Percentiles rank a stretch among this genome's conserved stretches.
Evolutionary conservation across 331 rosid species (phyloP).

Genomic region (Malus hybrid): DNA sequence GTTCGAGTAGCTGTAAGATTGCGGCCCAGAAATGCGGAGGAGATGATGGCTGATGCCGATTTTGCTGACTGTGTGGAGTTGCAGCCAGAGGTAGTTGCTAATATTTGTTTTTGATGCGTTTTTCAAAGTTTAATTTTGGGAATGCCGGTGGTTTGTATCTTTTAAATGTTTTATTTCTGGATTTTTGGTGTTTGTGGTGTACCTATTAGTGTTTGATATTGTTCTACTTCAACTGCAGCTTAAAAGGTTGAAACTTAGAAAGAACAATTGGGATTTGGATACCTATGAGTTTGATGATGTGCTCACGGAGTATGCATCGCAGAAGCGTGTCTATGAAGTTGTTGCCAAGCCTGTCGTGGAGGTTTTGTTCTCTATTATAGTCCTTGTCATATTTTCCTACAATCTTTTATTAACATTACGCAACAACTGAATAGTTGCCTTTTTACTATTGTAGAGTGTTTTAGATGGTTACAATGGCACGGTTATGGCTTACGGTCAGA

Average conservation of each 20-base stretch:
- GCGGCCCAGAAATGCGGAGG: constrained; percentile 87
- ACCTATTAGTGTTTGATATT: constrained; percentile 10
- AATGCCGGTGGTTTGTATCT: constrained; percentile 3
- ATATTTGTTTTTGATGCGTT: not conserved
- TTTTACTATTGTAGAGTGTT: constrained; percentile 63
- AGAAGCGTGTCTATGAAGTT: constrained; percentile 97
- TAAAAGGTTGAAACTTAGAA: constrained; percentile 87
- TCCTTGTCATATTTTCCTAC: not conserved
- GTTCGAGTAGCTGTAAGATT: constrained; percentile 95
- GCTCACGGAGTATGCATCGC: constrained; percentile 87
- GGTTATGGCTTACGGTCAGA: constrained; percentile 99
- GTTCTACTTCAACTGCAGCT: constrained; percentile 42
- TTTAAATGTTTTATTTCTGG: not conserved
- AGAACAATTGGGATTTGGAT: constrained; percentile 94
- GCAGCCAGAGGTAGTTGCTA: constrained; percentile 71
- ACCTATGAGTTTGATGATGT: constrained; percentile 95
- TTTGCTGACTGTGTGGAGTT: constrained; percentile 93
- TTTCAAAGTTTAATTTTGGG: not conserved
- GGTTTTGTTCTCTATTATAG: constrained; percentile 36
- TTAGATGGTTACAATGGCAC: constrained; percentile 97
- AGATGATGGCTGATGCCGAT: constrained; percentile 80
- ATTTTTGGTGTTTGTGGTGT: not conserved
- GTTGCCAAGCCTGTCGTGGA: constrained; percentile 99
- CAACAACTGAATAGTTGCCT: not conserved
- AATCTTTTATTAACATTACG: not conserved